Conservation (phyloP, 2,329 filamentous ascomycete genomes). For the Neonectria coccinea region DNA sequence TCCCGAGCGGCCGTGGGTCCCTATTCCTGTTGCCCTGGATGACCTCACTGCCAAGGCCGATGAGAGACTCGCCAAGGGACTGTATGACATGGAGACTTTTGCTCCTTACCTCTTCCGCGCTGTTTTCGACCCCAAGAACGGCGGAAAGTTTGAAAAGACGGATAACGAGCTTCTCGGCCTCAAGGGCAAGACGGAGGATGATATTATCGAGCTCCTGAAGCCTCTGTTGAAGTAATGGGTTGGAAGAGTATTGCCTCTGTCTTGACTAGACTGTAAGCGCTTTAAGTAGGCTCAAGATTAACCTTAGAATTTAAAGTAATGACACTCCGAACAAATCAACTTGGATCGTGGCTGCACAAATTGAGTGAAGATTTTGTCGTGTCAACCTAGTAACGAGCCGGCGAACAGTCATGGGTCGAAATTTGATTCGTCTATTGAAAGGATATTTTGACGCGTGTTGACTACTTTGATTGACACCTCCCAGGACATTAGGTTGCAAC, state of each 20-base stretch:
- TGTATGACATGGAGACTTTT: conserved; percentile 47
- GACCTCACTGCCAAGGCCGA: conserved; percentile 45
- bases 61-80: conserved; percentile 48
- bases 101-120: conserved; percentile 48
- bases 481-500: too few relatives aligned
- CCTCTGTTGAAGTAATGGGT: conserved; percentile 26
- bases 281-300: background rate
- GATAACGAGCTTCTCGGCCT: conserved; percentile 61
- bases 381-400: too few relatives aligned
- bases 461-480: too few relatives aligned
- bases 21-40: conserved; percentile 52
- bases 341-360: background rate
- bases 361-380: too few relatives aligned
- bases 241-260: background rate
- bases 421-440: too few relatives aligned
- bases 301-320: background rate
- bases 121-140: conserved; percentile 50
- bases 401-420: too few relatives aligned
- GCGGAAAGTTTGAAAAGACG: conserved; percentile 49
- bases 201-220: conserved; percentile 51
- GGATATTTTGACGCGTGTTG: too few relatives aligned
- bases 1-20: conserved; percentile 59
- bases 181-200: conserved; percentile 54
- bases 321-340: background rate
- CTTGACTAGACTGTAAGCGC: background rate